Conservation (phyloP, 2,329 filamentous ascomycete species). For the Colletotrichum plurivorum region DNA sequence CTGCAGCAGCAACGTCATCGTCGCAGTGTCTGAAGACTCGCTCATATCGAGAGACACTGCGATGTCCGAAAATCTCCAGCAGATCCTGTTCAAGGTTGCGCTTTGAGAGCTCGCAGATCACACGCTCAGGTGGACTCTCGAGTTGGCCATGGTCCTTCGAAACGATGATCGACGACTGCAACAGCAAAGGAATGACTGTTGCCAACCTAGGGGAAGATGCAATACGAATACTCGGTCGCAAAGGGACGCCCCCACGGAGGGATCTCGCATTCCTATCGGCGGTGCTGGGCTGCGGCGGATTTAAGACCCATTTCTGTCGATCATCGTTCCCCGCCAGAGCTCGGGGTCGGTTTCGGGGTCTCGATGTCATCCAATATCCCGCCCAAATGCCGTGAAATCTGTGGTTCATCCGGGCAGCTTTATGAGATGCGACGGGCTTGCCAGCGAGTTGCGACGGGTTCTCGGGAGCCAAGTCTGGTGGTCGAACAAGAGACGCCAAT, state of each 20-base stretch:
- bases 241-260: neutral
- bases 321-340: neutral
- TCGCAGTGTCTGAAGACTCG: no score
- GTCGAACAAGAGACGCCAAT: conserved; percentile 1
- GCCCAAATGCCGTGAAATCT: neutral
- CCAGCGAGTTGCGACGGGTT: conserved; percentile 3
- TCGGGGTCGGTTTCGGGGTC: conserved; percentile 24
- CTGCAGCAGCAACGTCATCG: no score
- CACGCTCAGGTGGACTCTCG: no score
- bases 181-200: no score
- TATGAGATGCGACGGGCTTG: neutral
- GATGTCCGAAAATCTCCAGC: no score
- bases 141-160: no score
- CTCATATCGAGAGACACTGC: no score
- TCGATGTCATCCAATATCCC: conserved; percentile 14
- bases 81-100: no score
- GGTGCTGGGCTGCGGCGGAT: neutral
- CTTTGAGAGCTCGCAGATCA: no score
- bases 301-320: neutral
- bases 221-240: neutral
- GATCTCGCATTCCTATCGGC: conserved; percentile 6
- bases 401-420: conserved; percentile 16
- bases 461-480: neutral
- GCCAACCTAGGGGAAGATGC: no score
- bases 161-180: no score